These are phyloP conservation scores for Backusella tarrabulga DNA, from an alignment of 192 early-diverging fungal genomes.

Conservation along the genomic window DNA sequence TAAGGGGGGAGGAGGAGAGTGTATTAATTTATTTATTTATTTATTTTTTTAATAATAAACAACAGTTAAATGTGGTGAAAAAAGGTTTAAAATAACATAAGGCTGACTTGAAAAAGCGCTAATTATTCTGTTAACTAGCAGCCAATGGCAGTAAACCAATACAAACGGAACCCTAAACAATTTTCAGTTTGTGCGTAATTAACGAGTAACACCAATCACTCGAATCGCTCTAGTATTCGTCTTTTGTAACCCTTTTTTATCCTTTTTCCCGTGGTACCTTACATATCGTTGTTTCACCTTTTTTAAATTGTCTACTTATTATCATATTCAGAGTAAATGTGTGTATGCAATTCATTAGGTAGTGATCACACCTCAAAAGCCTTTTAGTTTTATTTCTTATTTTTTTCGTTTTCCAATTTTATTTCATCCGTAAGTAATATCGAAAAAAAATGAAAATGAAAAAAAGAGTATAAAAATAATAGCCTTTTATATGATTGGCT, in stretches of 20 bases:
- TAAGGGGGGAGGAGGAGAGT: not conserved
- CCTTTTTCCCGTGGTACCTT: not conserved
- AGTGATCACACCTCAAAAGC: not conserved
- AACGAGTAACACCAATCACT: not conserved
- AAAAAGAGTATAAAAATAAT: not conserved
- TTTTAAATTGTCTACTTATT: not conserved
- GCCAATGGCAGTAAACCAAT: not conserved
- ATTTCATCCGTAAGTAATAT: not conserved
- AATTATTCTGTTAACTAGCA: not conserved
- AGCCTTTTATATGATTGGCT: not conserved
- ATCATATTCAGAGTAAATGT: not conserved
- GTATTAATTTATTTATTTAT: not conserved
- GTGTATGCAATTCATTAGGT: not conserved
- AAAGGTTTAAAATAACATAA: not conserved
- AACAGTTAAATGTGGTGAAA: not conserved
- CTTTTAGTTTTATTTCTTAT: not conserved
- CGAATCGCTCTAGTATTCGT: not conserved
- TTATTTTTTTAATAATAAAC: not conserved
- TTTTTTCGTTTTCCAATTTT: not conserved
- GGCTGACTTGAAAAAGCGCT: slow-evolving; percentile 2
- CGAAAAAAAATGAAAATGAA: not conserved
- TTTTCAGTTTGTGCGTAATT: slow-evolving; percentile 1
- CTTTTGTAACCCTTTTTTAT: not conserved
- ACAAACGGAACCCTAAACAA: not conserved
- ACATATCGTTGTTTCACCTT: not conserved